These are phyloP conservation scores for Termitomyces sp. DNA, from an alignment of 768 basidiomycete genomes.

Conservation along the genomic window DNA sequence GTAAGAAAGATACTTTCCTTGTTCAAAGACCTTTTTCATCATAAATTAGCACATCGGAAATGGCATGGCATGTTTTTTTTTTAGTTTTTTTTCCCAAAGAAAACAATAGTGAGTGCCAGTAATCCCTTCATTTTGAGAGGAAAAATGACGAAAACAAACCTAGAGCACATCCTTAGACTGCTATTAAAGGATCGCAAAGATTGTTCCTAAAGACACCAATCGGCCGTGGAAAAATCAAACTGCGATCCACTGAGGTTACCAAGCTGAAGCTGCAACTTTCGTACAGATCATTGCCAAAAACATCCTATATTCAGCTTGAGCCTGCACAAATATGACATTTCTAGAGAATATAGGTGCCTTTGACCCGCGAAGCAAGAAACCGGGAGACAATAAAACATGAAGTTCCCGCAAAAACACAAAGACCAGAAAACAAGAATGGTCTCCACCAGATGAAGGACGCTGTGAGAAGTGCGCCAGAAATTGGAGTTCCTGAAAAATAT, in stretches of 20 bases:
- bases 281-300: neutral
- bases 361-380: slow-evolving; percentile 14
- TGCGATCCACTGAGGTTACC: neutral
- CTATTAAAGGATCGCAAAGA: slow-evolving; percentile 7
- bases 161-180: too few relatives aligned
- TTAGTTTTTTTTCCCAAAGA: too few relatives aligned
- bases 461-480: slow-evolving; percentile 46
- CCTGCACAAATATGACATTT: neutral
- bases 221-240: slow-evolving; percentile 11
- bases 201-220: slow-evolving; percentile 11
- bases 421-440: slow-evolving; percentile 16
- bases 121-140: too few relatives aligned
- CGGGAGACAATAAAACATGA: slow-evolving; percentile 16
- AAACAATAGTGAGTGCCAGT: too few relatives aligned
- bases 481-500: slow-evolving; percentile 32
- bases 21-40: too few relatives aligned
- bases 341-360: slow-evolving; percentile 20
- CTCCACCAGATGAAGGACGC: slow-evolving; percentile 16
- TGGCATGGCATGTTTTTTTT: too few relatives aligned
- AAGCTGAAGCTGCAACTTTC: too few relatives aligned
- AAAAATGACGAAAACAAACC: too few relatives aligned
- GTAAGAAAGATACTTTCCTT: too few relatives aligned
- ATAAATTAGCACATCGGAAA: too few relatives aligned
- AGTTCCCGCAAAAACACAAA: slow-evolving; percentile 6
- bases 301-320: neutral